Percentiles rank a stretch among this genome's conserved stretches.
Evolutionary conservation across 805 yeast species (phyloP).

Genomic region (Nakazawaea sp.): DNA sequence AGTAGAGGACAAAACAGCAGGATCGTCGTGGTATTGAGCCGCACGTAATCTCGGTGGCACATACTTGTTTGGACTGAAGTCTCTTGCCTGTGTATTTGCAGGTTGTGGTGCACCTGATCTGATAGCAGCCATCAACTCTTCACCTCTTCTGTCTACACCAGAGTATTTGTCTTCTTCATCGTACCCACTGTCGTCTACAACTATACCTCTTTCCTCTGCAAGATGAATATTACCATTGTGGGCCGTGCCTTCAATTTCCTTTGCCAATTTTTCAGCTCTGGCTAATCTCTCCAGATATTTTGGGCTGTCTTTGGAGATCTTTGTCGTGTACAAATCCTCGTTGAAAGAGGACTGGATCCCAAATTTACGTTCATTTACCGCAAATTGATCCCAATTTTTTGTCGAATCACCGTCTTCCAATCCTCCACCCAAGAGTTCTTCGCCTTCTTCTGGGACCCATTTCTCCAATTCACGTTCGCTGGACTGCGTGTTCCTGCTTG

Average conservation of each 20-base stretch:
- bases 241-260: constrained; percentile 69
- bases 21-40: constrained; percentile 47
- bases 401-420: constrained; percentile 29
- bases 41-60: constrained; percentile 54
- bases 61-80: constrained; percentile 31
- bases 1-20: constrained; percentile 57
- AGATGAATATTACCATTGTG: constrained; percentile 67
- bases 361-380: constrained; percentile 81
- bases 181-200: constrained; percentile 73
- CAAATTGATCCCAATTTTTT: constrained; percentile 84
- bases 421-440: constrained; percentile 16
- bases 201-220: constrained; percentile 85
- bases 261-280: constrained; percentile 74
- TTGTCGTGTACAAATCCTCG: constrained; percentile 84
- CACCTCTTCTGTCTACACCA: constrained; percentile 71
- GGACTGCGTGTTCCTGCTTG: constrained; percentile 25
- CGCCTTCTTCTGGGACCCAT: constrained; percentile 72
- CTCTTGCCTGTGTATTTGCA: no score
- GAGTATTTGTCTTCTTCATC: constrained; percentile 97
- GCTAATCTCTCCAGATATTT: constrained; percentile 58
- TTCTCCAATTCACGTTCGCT: constrained; percentile 70
- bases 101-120: constrained; percentile 13
- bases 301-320: constrained; percentile 61
- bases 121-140: constrained; percentile 41
- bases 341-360: constrained; percentile 82